Conservation (phyloP, 139 green algal species). For the Picochlorum sp. region DNA sequence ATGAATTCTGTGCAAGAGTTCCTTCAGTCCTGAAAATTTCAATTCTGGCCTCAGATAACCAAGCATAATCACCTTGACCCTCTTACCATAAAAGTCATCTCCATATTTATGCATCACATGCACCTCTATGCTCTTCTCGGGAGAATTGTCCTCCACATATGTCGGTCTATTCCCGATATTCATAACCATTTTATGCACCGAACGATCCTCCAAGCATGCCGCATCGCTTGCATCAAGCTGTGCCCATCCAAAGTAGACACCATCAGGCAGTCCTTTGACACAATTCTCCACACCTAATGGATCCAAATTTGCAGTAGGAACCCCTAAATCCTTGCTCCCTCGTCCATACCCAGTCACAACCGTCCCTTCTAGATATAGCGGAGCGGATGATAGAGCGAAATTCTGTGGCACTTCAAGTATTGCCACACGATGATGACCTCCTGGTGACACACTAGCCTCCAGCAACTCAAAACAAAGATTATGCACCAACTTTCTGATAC, state of each 20-base stretch:
- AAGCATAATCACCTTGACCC: conserved; percentile 39
- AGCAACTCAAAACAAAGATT: not conserved
- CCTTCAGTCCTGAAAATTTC: conserved; percentile 54
- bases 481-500: not conserved
- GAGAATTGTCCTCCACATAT: conserved; percentile 29
- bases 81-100: conserved; percentile 45
- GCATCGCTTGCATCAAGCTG: conserved; percentile 27
- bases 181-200: conserved; percentile 80
- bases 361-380: conserved; percentile 29
- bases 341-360: conserved; percentile 74
- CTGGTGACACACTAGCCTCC: not conserved
- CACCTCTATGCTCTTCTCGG: conserved; percentile 47
- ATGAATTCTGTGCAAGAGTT: conserved; percentile 60
- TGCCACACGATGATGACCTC: not conserved
- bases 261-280: conserved; percentile 40
- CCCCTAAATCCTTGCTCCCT: conserved; percentile 75
- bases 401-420: conserved; percentile 23
- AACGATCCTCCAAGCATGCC: conserved; percentile 23
- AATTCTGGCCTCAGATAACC: conserved; percentile 80
- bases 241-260: conserved; percentile 88
- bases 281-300: conserved; percentile 31
- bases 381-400: conserved; percentile 13
- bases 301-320: conserved; percentile 82
- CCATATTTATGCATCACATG: conserved; percentile 77
- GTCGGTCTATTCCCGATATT: conserved; percentile 85